These are phyloP conservation scores for Lecanoromycetidae sp. DNA, from an alignment of 2,329 filamentous ascomycete species.

Conservation along the genomic window DNA sequence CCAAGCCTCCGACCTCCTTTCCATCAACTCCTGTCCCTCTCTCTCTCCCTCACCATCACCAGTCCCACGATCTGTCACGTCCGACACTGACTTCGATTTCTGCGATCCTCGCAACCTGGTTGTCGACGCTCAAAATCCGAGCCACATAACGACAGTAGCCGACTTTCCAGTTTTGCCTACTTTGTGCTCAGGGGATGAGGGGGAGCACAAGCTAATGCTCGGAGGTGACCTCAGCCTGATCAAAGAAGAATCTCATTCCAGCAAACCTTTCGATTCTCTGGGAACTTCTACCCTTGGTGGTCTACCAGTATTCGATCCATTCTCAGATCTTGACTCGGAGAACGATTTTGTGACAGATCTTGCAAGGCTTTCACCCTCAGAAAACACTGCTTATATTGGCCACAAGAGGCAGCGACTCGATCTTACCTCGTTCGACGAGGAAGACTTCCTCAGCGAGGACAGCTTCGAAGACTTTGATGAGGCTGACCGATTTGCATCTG, in stretches of 20 bases:
- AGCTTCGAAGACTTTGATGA: constrained; percentile 68
- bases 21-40: constrained; percentile 64
- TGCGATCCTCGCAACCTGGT: constrained; percentile 87
- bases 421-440: constrained; percentile 58
- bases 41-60: constrained; percentile 76
- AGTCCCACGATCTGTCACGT: constrained; percentile 48
- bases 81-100: constrained; percentile 66
- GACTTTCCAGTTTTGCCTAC: constrained; percentile 56
- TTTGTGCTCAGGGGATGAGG: constrained; percentile 51
- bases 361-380: constrained; percentile 52
- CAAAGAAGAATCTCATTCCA: constrained; percentile 29
- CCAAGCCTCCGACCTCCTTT: constrained; percentile 57
- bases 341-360: constrained; percentile 71
- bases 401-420: constrained; percentile 63
- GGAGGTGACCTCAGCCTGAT: constrained; percentile 33
- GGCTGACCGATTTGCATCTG: constrained; percentile 47
- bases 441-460: constrained; percentile 63
- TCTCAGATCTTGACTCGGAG: constrained; percentile 77
- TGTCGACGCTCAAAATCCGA: constrained; percentile 40
- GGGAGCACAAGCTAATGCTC: constrained; percentile 44
- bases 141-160: constrained; percentile 32
- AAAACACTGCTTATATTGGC: constrained; percentile 48
- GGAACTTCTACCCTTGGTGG: constrained; percentile 37
- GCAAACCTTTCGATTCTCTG: constrained; percentile 23
- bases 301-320: constrained; percentile 66